Evolutionary conservation across 192 early-diverging fungal genomes (phyloP).

Genomic region (Gamsiella multidivaricata): DNA sequence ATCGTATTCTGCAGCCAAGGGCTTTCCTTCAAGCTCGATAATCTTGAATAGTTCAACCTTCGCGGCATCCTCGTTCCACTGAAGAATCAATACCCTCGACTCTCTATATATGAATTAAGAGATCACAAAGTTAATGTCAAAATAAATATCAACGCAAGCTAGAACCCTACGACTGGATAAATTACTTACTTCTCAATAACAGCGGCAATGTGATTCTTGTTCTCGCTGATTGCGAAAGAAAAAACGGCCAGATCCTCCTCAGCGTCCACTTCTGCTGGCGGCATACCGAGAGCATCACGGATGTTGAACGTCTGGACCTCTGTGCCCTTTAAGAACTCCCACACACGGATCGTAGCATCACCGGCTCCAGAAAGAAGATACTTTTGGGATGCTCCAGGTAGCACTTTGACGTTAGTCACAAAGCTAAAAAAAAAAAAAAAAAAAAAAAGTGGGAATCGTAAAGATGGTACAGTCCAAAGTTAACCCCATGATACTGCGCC

Average conservation of each 20-base stretch:
- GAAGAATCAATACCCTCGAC: conserved; percentile 54
- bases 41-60: conserved; percentile 49
- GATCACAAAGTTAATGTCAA: neutral
- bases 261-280: conserved; percentile 32
- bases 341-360: conserved; percentile 81
- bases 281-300: conserved; percentile 49
- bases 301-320: conserved; percentile 77
- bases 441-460: neutral
- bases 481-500: too few relatives aligned
- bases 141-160: neutral
- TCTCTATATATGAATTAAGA: conserved; percentile 13
- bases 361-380: conserved; percentile 85
- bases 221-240: conserved; percentile 51
- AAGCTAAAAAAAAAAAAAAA: conserved; percentile 61
- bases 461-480: neutral
- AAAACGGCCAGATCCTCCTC: conserved; percentile 48
- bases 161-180: too few relatives aligned
- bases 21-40: conserved; percentile 31
- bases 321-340: conserved; percentile 74
- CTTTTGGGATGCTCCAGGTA: conserved; percentile 63
- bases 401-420: conserved; percentile 72
- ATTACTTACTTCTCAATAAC: conserved; percentile 58
- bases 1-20: conserved; percentile 59
- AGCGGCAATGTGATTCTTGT: conserved; percentile 57
- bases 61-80: conserved; percentile 42